Evolutionary conservation across 2,329 filamentous ascomycete species (phyloP).

Genomic region (Paracorniculantispora psalliotae): DNA sequence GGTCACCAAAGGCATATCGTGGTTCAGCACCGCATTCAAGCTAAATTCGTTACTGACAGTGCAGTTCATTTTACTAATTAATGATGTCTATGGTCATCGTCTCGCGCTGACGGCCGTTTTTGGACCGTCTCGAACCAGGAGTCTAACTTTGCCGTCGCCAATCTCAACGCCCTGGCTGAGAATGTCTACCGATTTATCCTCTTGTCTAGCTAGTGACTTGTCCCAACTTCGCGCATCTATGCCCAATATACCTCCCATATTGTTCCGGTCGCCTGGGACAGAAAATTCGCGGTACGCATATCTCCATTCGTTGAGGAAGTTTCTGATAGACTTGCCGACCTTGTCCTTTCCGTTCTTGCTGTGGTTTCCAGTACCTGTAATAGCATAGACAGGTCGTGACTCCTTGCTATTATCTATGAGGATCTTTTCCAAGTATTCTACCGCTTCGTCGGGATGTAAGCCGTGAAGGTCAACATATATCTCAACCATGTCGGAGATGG

Average conservation of each 20-base stretch:
- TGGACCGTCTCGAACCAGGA: constrained; percentile 57
- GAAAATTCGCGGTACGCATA: constrained; percentile 96
- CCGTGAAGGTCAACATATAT: constrained; percentile 95
- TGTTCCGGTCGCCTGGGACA: constrained; percentile 84
- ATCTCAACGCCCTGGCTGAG: constrained; percentile 63
- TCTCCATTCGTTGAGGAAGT: constrained; percentile 90
- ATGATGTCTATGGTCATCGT: constrained; percentile 30
- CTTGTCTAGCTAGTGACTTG: constrained; percentile 50
- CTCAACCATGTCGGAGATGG: constrained; percentile 58
- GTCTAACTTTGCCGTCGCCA: constrained; percentile 60
- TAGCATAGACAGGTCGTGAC: constrained; percentile 79
- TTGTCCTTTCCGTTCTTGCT: constrained; percentile 99
- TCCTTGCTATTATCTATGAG: constrained; percentile 75
- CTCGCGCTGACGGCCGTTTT: constrained; percentile 49
- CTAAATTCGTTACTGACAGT: background rate
- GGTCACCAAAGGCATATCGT: background rate
- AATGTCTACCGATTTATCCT: constrained; percentile 48
- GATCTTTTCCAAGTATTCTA: constrained; percentile 86
- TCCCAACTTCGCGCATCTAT: constrained; percentile 65
- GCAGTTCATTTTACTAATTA: constrained; percentile 12
- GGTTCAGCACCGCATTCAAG: background rate
- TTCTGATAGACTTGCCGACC: constrained; percentile 87
- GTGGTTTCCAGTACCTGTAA: constrained; percentile 94
- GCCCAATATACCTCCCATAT: constrained; percentile 70
- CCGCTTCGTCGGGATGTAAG: constrained; percentile 96